A percentile compares a stretch with the other conserved stretches of the same genome.
phyloP scores from a whole-genome alignment of 176 grass and related monocot genomes.

The Eragrostis curvula region DNA sequence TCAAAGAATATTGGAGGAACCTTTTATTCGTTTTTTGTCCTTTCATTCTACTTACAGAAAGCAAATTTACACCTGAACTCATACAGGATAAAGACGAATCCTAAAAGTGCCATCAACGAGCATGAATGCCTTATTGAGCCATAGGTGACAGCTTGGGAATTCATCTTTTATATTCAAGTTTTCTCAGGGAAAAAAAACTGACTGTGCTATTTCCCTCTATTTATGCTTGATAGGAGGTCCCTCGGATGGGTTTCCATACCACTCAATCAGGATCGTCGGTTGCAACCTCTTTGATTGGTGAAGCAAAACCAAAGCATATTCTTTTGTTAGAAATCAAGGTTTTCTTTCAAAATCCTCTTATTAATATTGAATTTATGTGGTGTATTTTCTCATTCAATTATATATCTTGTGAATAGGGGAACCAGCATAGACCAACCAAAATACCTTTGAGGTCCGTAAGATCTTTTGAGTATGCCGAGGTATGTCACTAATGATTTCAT shows the following conservation, averaged over 20 bases:
- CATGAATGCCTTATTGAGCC: conserved; percentile 97
- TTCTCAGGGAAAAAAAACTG: conserved; percentile 8
- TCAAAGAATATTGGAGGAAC: not conserved
- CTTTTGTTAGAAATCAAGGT: conserved; percentile 98
- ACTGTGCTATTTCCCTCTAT: conserved; percentile 14
- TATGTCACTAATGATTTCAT: too few species aligned
- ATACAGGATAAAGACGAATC: conserved; percentile 87
- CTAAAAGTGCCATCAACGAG: conserved; percentile 91
- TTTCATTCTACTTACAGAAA: conserved; percentile 13
- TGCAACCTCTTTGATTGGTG: conserved; percentile 92
- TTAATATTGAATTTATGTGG: conserved; percentile 1
- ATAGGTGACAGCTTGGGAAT: conserved; percentile 58
- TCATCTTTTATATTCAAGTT: not conserved
- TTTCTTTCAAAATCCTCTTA: conserved; percentile 4
- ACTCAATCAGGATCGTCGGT: conserved; percentile 92
- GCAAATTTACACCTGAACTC: conserved; percentile 29
- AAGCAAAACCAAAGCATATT: conserved; percentile 97
- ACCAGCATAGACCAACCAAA: too few species aligned
- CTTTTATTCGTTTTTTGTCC: not conserved
- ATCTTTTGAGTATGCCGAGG: conserved; percentile 96
- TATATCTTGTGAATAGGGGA: conserved; percentile 64
- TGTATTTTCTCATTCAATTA: conserved; percentile 44
- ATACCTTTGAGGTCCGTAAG: conserved; percentile 91
- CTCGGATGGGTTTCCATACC: conserved; percentile 98
- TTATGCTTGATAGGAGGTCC: conserved; percentile 64